Conservation (phyloP, 768 basidiomycete species). For the Pleurotus pulmonarius region DNA sequence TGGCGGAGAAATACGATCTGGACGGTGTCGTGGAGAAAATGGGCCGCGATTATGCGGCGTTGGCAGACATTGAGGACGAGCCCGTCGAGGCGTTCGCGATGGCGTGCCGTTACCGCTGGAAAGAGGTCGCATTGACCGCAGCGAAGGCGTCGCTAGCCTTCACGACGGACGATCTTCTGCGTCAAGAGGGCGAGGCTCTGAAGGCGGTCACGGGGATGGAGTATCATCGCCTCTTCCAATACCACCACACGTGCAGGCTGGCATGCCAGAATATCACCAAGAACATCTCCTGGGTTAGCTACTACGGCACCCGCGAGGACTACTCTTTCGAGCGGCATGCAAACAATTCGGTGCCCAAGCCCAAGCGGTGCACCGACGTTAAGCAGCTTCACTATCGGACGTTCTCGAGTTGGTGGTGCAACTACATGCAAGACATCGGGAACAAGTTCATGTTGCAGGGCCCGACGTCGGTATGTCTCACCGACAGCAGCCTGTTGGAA, state of each 20-base stretch:
- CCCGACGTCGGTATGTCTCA: too few relatives aligned
- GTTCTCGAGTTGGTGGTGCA: too few relatives aligned
- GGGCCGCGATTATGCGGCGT: conserved; percentile 25
- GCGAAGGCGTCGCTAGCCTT: background rate
- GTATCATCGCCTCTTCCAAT: background rate
- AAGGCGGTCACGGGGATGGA: background rate
- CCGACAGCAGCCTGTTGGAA: too few relatives aligned
- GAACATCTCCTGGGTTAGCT: background rate
- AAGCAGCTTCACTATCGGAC: too few relatives aligned
- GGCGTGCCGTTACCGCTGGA: conserved; percentile 21
- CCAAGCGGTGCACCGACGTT: too few relatives aligned
- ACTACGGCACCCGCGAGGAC: background rate
- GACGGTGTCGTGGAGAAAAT: conserved; percentile 23
- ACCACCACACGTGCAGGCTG: background rate
- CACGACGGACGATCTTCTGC: background rate
- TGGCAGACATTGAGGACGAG: conserved; percentile 26
- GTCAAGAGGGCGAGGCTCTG: background rate
- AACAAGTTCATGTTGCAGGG: too few relatives aligned
- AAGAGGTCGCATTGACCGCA: background rate
- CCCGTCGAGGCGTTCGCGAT: conserved; percentile 32
- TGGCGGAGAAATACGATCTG: conserved; percentile 26
- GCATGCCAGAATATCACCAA: background rate
- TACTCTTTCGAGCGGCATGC: too few relatives aligned
- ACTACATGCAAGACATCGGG: too few relatives aligned
- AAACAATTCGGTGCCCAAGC: too few relatives aligned